Base-by-base conservation (phyloP, 1,284 basidiomycete genomes). In the Mycosarcoma maydis region DNA sequence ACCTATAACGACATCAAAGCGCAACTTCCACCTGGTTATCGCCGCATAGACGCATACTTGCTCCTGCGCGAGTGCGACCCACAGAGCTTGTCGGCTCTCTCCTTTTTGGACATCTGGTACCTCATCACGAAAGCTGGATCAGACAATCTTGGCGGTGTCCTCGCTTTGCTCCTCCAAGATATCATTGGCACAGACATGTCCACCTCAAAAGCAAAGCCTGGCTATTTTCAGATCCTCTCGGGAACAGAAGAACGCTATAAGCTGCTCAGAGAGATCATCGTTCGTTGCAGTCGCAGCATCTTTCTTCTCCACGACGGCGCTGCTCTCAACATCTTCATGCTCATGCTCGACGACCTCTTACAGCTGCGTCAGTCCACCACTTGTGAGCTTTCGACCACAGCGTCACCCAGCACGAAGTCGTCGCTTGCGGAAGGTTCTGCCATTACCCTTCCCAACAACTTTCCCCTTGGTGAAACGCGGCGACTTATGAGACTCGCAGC, bases 161-260 rank as follows among this genome's bases (percentile, higher is more conserved):
- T 69, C 10, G 43, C 44, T 1, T n/a, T 64, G 16, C 41, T 69
- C 7, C 50, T 69, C 9, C 33, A 59, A 16, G 66, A 69, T 36
- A 52, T 69, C 33, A 41, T 69, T 16, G 66, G 66, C 6, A 19
- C 59, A 29, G 48, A 51, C 7, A 29, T 36, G 19, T 30, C 39
- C 50, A 44, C 39, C 6, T 10, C 54, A 20, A 55, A 59, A n/a
- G 33, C 46, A 9, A 23, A 26, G 27, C 20, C 55, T 4, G 66
- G 66, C 29, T 45, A 43, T 27, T 69, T 69, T 29, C 54, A 56
- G 34, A 39, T 69, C 39, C 44, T 17, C n/a, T n/a, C 54, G 4
- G 66, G 55, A n/a, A 62, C 59, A 0, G 41, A 51, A 19, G 42
- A 62, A 19, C 59, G 59, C 23, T 64, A 62, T 55, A 52, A 54